These are phyloP conservation scores for Geoglossum glabrum DNA, from an alignment of 495 filamentous ascomycete species.

Conservation along the genomic window DNA sequence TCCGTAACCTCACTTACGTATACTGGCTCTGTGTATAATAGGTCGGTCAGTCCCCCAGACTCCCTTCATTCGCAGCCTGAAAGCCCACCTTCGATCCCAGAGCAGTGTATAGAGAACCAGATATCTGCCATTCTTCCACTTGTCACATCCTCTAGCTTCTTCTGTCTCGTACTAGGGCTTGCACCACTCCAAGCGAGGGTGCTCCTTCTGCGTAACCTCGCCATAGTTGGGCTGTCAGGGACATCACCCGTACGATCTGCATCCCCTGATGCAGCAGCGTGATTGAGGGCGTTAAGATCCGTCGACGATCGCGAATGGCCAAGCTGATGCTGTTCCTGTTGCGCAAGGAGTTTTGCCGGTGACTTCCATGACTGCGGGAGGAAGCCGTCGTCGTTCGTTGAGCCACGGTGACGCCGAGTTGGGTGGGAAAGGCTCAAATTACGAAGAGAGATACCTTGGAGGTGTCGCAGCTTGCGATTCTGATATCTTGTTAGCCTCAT, in stretches of 20 bases:
- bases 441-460: slow-evolving; percentile 70
- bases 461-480: slow-evolving; percentile 77
- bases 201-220: slow-evolving; percentile 36
- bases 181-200: slow-evolving; percentile 45
- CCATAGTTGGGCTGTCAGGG: slow-evolving; percentile 1
- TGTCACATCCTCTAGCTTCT: slow-evolving; percentile 53
- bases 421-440: slow-evolving; percentile 48
- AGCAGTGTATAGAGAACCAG: slow-evolving; percentile 66
- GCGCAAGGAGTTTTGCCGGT: slow-evolving; percentile 45
- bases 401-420: slow-evolving; percentile 34
- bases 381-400: slow-evolving; percentile 70
- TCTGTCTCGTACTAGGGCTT: slow-evolving; percentile 48
- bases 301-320: slow-evolving; percentile 58
- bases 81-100: slow-evolving; percentile 14
- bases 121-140: slow-evolving; percentile 59
- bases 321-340: slow-evolving; percentile 31
- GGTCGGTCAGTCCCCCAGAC: neutral
- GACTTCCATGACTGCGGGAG: slow-evolving; percentile 46
- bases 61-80: neutral
- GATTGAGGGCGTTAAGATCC: slow-evolving; percentile 29
- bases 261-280: neutral
- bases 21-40: slow-evolving; percentile 40
- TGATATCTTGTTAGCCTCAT: slow-evolving; percentile 14
- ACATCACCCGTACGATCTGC: neutral
- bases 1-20: slow-evolving; percentile 77